Conservation (phyloP, 306 rosid species). For the Prinsepia uniflora region DNA sequence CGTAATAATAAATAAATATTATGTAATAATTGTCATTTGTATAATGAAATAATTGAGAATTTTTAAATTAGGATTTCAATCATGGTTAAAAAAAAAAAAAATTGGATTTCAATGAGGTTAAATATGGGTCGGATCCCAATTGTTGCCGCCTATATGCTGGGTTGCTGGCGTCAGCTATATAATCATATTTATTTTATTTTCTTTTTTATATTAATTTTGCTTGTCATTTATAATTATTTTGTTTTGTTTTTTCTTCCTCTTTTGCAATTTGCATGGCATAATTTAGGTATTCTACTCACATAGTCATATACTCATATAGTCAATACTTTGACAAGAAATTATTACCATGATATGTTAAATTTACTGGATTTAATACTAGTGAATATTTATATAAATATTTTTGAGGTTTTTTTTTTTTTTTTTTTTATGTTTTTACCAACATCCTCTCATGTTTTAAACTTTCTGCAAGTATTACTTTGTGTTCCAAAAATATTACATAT, state of each 20-base stretch:
- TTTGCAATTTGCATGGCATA: neutral
- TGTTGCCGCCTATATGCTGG: neutral
- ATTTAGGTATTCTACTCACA: neutral
- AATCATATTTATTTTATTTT: neutral
- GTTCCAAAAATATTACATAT: no score
- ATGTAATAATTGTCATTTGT: neutral
- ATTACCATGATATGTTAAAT: no score
- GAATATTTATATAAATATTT: no score
- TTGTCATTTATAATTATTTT: neutral
- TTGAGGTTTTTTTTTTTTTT: no score
- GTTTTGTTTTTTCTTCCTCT: neutral
- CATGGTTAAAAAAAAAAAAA: no score
- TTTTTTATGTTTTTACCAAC: no score
- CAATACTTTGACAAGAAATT: no score
- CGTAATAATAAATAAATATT: neutral
- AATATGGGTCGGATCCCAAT: neutral
- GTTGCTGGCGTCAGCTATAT: neutral
- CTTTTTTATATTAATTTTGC: no score
- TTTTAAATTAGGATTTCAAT: neutral
- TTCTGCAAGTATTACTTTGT: no score
- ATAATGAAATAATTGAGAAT: neutral
- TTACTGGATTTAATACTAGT: no score
- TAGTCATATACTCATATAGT: no score
- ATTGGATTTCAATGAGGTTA: neutral
- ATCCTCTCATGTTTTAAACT: no score